Evolutionary conservation across 495 filamentous ascomycete species (phyloP), one percentile per base, ranked within the genome.

Genomic region (Pyrenopolyporus hunteri): DNA sequence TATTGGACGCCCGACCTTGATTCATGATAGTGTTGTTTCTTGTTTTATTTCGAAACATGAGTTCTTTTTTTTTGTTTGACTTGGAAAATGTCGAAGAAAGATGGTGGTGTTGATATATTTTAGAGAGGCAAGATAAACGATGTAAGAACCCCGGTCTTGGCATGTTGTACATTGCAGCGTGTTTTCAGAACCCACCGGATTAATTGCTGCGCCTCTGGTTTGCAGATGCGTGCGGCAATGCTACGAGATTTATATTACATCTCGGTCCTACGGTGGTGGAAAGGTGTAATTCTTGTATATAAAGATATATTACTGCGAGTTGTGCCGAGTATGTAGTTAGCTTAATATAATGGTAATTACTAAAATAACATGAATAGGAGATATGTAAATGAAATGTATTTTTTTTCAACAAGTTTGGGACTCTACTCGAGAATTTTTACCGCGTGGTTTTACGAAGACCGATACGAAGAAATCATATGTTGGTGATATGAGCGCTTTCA

Each of bases 121-220:
- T n/a, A n/a, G n/a, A n/a, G n/a, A n/a, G n/a, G n/a, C n/a, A n/a
- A n/a, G n/a, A 42, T 22, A 20, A 23, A 22, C 9, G 37, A 42
- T 11, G 19, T 11, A 39, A n/a, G 35, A 55, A 62, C 58, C 50
- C 58, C 50, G 22, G 50, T 19, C 58, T 62, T 62, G 58, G 50
- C 50, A 49, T 31, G 28, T 17, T 54, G 11, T 48, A 26, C 36
- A 42, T 25, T 48, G 48, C 32, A 48, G n/a, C 37, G 36, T 28
- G 23, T 40, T 40, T 35, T 28, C 19, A 26, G 37, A 44, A 22
- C n/a, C 19, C 10, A 8, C 44, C 52, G 45, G 13, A 36, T 50
- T 56, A 56, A 37, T 49, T 55, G 25, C 43, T 62, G 50, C 56
- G 59, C 59, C 59, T 35, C 50, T 13, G 10, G 37, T 10, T 23